These are phyloP conservation scores for Eucalyptus sideroxylon DNA, from an alignment of 345 rosid genomes.

Conservation along the genomic window DNA sequence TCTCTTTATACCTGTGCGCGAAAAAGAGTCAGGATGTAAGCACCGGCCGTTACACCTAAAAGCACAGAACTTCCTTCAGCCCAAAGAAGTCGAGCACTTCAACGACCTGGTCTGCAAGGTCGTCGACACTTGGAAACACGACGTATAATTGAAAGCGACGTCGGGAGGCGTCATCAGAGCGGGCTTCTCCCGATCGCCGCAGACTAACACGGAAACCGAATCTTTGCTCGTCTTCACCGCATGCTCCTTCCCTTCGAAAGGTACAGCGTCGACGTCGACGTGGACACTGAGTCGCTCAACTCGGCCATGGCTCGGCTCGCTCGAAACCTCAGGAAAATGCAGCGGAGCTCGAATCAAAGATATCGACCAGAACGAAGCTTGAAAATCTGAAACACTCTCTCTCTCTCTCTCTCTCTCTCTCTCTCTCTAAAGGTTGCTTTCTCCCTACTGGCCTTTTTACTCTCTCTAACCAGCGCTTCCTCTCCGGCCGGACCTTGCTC, in stretches of 20 bases:
- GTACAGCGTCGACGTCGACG: constrained; percentile 22
- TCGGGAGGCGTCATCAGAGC: constrained; percentile 71
- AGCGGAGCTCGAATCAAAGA: not conserved
- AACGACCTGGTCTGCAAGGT: constrained; percentile 44
- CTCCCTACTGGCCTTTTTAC: no score
- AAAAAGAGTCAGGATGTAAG: constrained; percentile 43
- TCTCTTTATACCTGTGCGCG: constrained; percentile 31
- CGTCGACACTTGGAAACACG: constrained; percentile 34
- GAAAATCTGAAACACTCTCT: not conserved
- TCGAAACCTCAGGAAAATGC: not conserved
- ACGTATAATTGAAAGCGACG: constrained; percentile 67
- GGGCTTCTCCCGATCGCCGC: constrained; percentile 76
- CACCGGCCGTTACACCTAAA: constrained; percentile 61
- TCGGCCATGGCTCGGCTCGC: constrained; percentile 21
- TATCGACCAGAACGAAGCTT: not conserved
- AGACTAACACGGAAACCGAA: constrained; percentile 49
- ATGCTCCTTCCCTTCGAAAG: constrained; percentile 47
- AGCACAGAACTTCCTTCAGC: constrained; percentile 36
- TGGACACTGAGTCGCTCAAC: constrained; percentile 29
- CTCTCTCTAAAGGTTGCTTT: no score
- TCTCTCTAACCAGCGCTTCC: no score
- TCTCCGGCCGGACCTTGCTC: no score
- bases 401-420: not conserved
- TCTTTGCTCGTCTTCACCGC: constrained; percentile 71
- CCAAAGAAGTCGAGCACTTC: constrained; percentile 49